Base-by-base conservation (phyloP, 805 yeast species). In the Maudiozyma serrabonitensis region DNA sequence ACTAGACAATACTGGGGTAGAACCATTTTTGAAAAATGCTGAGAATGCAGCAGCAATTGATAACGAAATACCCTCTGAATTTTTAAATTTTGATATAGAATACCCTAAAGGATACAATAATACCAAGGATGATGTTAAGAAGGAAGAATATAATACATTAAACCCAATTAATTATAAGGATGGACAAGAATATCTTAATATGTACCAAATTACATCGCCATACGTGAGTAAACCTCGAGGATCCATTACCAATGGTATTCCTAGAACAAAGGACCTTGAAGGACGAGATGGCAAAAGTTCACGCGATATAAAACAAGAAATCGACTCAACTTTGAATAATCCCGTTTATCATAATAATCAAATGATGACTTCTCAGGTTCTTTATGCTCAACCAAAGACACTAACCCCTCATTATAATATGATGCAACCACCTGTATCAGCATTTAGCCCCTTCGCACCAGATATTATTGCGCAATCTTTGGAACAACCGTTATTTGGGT, bases 11-110 rank as follows among this genome's bases (percentile, higher is more conserved):
- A 6, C 38, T 7, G 18, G 8, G 4, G 38, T 35, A 6, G 38
- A 35, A 7, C 7, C 38, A n/a, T 13, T 35, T 11, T 15, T 35
- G 18, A 15, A 35, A 15, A 13, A 35, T 35, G 6, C 18, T n/a
- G 6, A 16, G 21, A 19, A 39, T 6, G 4, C 25, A 13, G 42
- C 18, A 6, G 19, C 43, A 25, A 21, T 15, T 5, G 18, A 39
- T 45, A 84, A 81, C 51, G 88, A 82, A 57, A 82, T 83, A 66
- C 89, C 90, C 2, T 63, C 84, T 48, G 89, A 83, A 54, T 82
- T 80, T 59, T 75, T 83, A 57, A 79, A 79, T 21, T 66, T 69
- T 7, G 73, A 68, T 40, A 66, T 68, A 41, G 71, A 67, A 48
- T 65, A 65, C 52, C 66, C 69, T 8, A 61, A 60, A 41, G 26